Evolutionary conservation across 495 filamentous ascomycete species (phyloP), one percentile per base, ranked within the genome.

Genomic region (Penicillium lagena): DNA sequence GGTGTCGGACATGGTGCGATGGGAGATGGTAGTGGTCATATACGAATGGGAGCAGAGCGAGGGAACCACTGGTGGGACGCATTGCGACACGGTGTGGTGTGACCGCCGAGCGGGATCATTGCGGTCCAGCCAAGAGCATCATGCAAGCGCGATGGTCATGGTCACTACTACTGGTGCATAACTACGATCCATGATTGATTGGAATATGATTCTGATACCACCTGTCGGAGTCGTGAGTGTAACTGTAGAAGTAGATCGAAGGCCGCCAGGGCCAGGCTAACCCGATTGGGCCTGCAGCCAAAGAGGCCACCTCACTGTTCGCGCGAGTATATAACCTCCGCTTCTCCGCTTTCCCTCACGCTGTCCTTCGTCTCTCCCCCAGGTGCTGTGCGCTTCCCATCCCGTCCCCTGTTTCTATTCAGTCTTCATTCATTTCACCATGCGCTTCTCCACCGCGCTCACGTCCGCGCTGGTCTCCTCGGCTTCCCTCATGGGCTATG

Each of bases 391-490:
- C 22, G 43, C 35, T 45, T 37, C 43, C 15, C n/a, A 55, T 48
- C 39, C 43, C 49, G 50, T 51, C 43, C 31, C 50, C 57, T 53
- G 56, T 60, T 56, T 44, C 59, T n/a, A n/a, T 56, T 50, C 42
- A 49, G 42, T 47, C 55, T 46, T 44, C 41, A 34, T 50, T 40
- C 40, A 40, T 49, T 58, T 60, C 70, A 86, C 73, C 68, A 91
- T 87, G 85, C 83, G 88, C 70, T 79, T 89, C 70, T 79, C 86
- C 64, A 72, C 80, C 49, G 82, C 80, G 50, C 63, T 83, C 55
- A 78, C 85, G 50, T 74, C 75, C 41, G 76, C 77, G 50, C 68
- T 83, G 54, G 75, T 77, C 58, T 80, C 83, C 54, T 80, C 85
- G 59, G 81, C 83, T 50, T 80, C 82, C 54, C 67, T 93, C 46